Evolutionary conservation across 306 rosid genomes (phyloP).

Genomic region (Prunus mume): DNA sequence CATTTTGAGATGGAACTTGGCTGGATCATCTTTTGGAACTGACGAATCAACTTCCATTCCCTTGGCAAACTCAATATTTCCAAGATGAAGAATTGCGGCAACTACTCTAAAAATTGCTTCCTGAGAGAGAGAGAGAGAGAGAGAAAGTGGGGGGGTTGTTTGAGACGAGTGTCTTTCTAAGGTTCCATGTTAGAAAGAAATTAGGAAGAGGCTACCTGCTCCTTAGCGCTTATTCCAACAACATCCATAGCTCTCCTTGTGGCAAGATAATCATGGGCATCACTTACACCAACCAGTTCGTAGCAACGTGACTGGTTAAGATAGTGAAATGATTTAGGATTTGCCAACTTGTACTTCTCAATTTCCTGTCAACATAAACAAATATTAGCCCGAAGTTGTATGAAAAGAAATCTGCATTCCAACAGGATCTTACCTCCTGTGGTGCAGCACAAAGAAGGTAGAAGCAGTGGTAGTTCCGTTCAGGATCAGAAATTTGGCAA

Average conservation of each 20-base stretch:
- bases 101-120: conserved; percentile 98
- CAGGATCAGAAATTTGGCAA: conserved; percentile 97
- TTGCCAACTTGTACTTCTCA: conserved; percentile 87
- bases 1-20: conserved; percentile 83
- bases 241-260: conserved; percentile 99
- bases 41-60: conserved; percentile 93
- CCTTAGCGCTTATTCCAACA: conserved; percentile 88
- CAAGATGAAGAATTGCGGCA: conserved; percentile 91
- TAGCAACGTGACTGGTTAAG: conserved; percentile 93
- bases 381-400: conserved; percentile 22
- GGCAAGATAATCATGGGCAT: conserved; percentile 93
- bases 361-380: conserved; percentile 68
- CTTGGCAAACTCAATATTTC: conserved; percentile 74
- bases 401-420: conserved; percentile 20
- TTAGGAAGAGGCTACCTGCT: conserved; percentile 65
- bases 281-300: conserved; percentile 79
- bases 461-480: conserved; percentile 98
- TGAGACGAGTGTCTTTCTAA: conserved; percentile 30
- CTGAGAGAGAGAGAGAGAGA: conserved; percentile 44
- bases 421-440: conserved; percentile 67
- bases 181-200: conserved; percentile 13
- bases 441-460: conserved; percentile 99
- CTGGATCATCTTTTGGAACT: conserved; percentile 79
- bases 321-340: conserved; percentile 86
- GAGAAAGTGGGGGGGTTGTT: conserved; percentile 6